Evolutionary conservation across 768 basidiomycete species (phyloP).

Genomic region (Neoboletus subvelutipes): DNA sequence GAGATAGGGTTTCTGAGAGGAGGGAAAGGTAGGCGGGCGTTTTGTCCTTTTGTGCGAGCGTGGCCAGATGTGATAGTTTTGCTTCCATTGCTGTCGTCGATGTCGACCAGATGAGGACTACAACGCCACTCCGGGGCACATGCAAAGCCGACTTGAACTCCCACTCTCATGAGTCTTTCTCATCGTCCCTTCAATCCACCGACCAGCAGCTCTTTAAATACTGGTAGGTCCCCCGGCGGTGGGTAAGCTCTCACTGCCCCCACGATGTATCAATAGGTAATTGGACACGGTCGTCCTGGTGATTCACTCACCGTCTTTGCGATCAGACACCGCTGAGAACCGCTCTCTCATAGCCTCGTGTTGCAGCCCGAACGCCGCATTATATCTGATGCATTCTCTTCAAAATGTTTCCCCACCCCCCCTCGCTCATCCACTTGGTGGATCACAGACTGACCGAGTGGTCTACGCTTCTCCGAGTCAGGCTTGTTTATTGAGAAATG

Average conservation of each 20-base stretch:
- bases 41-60: conserved; percentile 82
- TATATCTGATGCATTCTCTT: conserved; percentile 10
- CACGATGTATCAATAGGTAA: neutral
- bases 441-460: neutral
- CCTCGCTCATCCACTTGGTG: neutral
- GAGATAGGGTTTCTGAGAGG: conserved; percentile 63
- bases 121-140: neutral
- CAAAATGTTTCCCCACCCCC: neutral
- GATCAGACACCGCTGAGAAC: conserved; percentile 21
- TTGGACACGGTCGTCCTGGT: conserved; percentile 29
- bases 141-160: neutral
- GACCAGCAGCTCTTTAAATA: neutral
- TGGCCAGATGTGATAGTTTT: conserved; percentile 59
- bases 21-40: conserved; percentile 70
- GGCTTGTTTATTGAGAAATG: conserved; percentile 30
- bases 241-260: conserved; percentile 9
- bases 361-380: neutral
- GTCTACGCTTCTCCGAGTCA: neutral
- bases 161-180: neutral
- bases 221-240: neutral
- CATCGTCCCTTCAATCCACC: neutral
- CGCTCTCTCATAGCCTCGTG: conserved; percentile 21
- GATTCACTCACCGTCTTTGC: conserved; percentile 19
- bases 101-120: neutral
- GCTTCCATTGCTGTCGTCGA: conserved; percentile 51